Evolutionary conservation across 2,329 filamentous ascomycete genomes (phyloP), one percentile per base, ranked within the genome.

Genomic region (Neonectria magnoliae): DNA sequence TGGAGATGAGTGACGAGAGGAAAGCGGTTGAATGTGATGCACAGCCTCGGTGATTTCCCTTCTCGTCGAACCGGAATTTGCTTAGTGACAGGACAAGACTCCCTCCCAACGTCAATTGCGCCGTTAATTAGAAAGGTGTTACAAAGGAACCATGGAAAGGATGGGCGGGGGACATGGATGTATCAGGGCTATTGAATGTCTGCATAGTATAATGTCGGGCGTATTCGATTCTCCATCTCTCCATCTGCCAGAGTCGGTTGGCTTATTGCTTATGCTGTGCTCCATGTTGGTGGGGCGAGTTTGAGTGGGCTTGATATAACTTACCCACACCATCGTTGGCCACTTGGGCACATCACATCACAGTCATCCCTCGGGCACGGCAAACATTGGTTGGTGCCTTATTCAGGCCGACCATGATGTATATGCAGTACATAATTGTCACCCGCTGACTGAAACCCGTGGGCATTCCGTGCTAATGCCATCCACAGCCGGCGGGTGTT

Each of bases 31-130:
- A 58, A 58, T 55, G 48, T 51, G 57, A 22, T 41, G 48, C 60
- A 62, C 55, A 55, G 55, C 60, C 56, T 56, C 61, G 61, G 61
- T 54, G 56, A 56, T 56, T 64, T 59, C 61, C 61, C 31, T 38
- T 48, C 50, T 51, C 11, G 61, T 55, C 55, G 33, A 56, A 45
- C 45, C 20, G 33, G 56, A 42, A 33, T 57, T 48, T 48, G 33
- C 38, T 18, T 31, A 16, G 45, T 38, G 60, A 51, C 16, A 33
- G 48, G 29, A 33, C 20, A 41, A 6, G 2, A 48, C n/a, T 51
- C 29, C 27, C 16, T 51, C 29, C 27, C 16, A 33, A 27, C 10
- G 18, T n/a, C 27, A 33, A 33, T 22, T 38, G 48, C 29, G 27
- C 27, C 20, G 16, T 20, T 36, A 31, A 22, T 51, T 33, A 11